Base-by-base conservation (phyloP, 768 basidiomycete genomes). In the Boletus sp. region DNA sequence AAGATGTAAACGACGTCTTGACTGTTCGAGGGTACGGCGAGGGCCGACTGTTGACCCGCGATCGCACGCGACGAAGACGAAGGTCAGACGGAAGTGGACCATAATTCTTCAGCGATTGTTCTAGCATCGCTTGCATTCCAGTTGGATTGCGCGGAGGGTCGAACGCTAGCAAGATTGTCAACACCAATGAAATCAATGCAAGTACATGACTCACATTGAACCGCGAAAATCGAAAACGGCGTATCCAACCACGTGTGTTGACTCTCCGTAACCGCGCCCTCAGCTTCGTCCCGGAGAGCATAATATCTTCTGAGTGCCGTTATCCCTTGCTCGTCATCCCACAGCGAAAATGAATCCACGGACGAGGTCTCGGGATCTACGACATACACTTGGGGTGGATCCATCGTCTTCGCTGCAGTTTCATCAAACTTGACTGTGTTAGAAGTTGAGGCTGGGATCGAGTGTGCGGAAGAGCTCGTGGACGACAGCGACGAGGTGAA, bases 11-110 rank as follows among this genome's bases (percentile, higher is more conserved):
- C 1, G 78, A 76, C 0, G 76, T 69, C 65, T 79, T 84, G 39
- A 74, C 70, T 11, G 75, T 65, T 14, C 85, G 78, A 36, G 89
- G 87, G 58, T 92, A 92, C 0, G 90, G 90, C 5, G 87, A 87
- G 0, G 87, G 76, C 17, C 90, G 78, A 29, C 90, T 91, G 30
- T 81, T 78, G 0, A 85, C 89, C 14, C 89, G 80, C 1, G 86
- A 87, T 36, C 87, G 81, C 45, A 79, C 67, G 17, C 86, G 84
- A 50, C 77, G 83, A 28, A 80, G 78, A 7, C 84, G 82, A 18
- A 90, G 77, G 49, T 90, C 88, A 0, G 83, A 84, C 0, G 90
- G 85, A n/a, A 92, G 80, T 6, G 88, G 87, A 0, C 84, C 82
- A 50, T 82, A 92, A 51, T 76, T 87, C 70, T 88, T 78, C 36